Percentiles rank a stretch among this genome's conserved stretches.
phyloP scores from a whole-genome alignment of 306 rosid genomes.

The Canavalia ensiformis region DNA sequence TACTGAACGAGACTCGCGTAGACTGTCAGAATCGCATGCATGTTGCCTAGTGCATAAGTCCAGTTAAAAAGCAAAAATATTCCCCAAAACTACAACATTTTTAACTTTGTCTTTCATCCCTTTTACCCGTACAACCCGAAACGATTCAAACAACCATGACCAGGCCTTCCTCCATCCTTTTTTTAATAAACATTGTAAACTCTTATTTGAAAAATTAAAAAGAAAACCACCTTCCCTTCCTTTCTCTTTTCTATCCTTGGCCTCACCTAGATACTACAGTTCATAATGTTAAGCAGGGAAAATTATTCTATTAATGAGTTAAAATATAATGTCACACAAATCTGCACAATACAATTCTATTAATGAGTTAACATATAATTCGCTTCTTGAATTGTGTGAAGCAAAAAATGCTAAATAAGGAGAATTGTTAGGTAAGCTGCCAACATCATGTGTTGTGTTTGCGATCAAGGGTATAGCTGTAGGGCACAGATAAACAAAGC shows the following conservation, averaged over 20 bases:
- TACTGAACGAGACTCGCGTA: no score
- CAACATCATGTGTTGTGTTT: background rate
- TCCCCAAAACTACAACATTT: no score
- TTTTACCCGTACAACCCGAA: no score
- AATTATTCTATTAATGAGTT: background rate
- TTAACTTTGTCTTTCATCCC: no score
- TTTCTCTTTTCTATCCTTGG: background rate
- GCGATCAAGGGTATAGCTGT: slow-evolving; percentile 18
- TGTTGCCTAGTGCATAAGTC: no score
- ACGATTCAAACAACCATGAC: no score
- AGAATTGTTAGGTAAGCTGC: slow-evolving; percentile 21
- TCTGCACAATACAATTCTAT: background rate
- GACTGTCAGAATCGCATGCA: no score
- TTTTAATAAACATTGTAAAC: no score
- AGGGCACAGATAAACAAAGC: slow-evolving; percentile 9
- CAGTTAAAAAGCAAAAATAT: no score
- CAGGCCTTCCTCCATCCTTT: no score
- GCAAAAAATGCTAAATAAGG: slow-evolving; percentile 4
- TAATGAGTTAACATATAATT: background rate
- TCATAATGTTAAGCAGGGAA: background rate
- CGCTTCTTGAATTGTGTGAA: background rate
- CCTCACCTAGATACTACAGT: background rate
- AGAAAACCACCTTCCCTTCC: background rate
- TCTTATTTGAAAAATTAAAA: no score
- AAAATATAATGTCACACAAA: slow-evolving; percentile 10